phyloP scores from a whole-genome alignment of 495 filamentous ascomycete genomes.

The Talaromyces proteolyticus region DNA sequence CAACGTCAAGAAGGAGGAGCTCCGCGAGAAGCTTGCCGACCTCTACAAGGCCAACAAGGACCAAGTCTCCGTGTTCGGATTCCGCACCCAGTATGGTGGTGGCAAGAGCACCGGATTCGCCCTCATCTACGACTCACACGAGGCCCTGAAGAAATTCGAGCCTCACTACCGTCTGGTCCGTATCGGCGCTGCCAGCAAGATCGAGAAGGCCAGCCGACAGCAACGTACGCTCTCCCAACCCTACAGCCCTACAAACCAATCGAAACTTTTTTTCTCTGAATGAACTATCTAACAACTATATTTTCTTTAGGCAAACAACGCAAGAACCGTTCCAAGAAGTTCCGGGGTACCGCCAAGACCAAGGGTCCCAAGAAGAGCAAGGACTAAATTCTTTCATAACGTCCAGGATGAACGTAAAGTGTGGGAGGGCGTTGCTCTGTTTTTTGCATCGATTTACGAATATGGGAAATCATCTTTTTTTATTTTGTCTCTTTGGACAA shows the following conservation, averaged over 20 bases:
- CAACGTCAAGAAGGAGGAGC: conserved; percentile 98
- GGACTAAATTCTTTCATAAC: conserved; percentile 34
- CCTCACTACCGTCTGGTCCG: conserved; percentile 94
- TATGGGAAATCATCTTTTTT: conserved; percentile 8
- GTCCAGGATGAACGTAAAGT: conserved; percentile 14
- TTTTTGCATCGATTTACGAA: conserved; percentile 10
- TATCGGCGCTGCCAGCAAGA: conserved; percentile 82
- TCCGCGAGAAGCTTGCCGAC: conserved; percentile 87
- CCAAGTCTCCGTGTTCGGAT: conserved; percentile 93
- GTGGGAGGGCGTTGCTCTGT: conserved; percentile 9
- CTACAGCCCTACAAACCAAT: too few species aligned
- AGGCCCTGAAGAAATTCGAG: conserved; percentile 99
- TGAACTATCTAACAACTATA: background rate
- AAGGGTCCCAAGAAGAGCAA: conserved; percentile 79
- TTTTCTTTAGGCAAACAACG: conserved; percentile 88
- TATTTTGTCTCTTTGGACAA: background rate
- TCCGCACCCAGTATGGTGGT: conserved; percentile 98
- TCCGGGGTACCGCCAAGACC: conserved; percentile 85
- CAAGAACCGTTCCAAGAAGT: conserved; percentile 99
- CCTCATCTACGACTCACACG: conserved; percentile 92
- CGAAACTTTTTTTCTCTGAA: background rate
- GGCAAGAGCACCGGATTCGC: conserved; percentile 99
- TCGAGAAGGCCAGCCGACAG: conserved; percentile 94
- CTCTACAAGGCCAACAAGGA: conserved; percentile 98
- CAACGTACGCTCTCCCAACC: conserved; percentile 72